phyloP scores from a whole-genome alignment of 805 yeast species.

The Hanseniaspora vineae region DNA sequence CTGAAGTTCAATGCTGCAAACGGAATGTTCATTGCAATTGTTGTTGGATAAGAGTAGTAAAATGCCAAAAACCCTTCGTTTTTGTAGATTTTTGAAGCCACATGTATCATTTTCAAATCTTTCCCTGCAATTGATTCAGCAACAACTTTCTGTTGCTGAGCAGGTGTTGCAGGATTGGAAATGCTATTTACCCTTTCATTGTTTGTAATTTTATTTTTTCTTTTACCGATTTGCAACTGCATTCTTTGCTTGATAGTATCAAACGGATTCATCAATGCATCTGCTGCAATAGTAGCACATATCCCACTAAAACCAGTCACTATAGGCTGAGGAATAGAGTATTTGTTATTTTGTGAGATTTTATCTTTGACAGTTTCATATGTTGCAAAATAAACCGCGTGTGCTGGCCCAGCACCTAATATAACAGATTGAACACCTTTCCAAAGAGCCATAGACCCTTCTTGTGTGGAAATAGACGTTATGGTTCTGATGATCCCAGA shows the following conservation, averaged over 20 bases:
- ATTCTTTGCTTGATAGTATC: slow-evolving; percentile 92
- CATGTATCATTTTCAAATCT: slow-evolving; percentile 13
- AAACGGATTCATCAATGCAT: slow-evolving; percentile 95
- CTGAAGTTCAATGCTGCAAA: slow-evolving; percentile 92
- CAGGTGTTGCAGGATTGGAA: background rate
- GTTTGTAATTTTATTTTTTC: background rate
- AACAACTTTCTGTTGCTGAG: slow-evolving; percentile 11
- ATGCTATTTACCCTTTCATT: background rate
- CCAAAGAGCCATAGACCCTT: slow-evolving; percentile 85
- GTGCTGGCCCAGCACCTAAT: slow-evolving; percentile 98
- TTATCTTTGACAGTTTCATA: slow-evolving; percentile 56
- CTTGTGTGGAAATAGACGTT: slow-evolving; percentile 53
- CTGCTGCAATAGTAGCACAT: slow-evolving; percentile 84
- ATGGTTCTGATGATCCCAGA: slow-evolving; percentile 4
- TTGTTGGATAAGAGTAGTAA: slow-evolving; percentile 88
- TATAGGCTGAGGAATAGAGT: slow-evolving; percentile 38
- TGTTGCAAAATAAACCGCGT: slow-evolving; percentile 91
- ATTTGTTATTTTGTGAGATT: slow-evolving; percentile 19
- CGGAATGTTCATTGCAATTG: slow-evolving; percentile 82
- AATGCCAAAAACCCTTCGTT: slow-evolving; percentile 70
- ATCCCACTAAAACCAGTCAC: slow-evolving; percentile 84
- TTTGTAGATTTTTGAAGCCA: slow-evolving; percentile 33
- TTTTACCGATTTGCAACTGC: slow-evolving; percentile 38
- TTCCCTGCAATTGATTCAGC: background rate
- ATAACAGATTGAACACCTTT: slow-evolving; percentile 87